phyloP scores from a whole-genome alignment of 257 asterid genomes.

The Paulownia fortunei region DNA sequence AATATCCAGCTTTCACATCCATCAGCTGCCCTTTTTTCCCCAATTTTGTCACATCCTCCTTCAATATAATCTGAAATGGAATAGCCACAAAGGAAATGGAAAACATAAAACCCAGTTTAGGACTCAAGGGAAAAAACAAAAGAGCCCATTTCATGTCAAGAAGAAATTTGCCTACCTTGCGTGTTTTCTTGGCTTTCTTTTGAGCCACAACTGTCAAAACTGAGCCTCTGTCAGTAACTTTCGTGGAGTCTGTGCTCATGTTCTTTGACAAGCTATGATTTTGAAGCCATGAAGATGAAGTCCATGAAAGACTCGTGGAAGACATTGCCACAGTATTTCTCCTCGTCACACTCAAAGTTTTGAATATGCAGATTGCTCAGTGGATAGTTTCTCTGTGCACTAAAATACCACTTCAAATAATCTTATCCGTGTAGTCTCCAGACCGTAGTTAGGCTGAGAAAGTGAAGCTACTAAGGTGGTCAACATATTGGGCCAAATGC shows the following conservation, averaged over 20 bases:
- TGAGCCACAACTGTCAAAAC: constrained; percentile 64
- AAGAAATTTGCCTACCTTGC: constrained; percentile 56
- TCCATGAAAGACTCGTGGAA: constrained; percentile 69
- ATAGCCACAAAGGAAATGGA: not conserved
- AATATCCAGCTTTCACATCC: constrained; percentile 91
- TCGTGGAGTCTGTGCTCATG: constrained; percentile 38
- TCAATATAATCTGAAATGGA: constrained; percentile 72
- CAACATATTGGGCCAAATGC: not conserved
- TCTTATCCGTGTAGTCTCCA: constrained; percentile 31
- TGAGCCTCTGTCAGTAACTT: constrained; percentile 41
- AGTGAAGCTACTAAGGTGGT: not conserved
- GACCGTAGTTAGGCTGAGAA: not conserved
- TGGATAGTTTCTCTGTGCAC: not conserved
- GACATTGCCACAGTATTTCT: constrained; percentile 47
- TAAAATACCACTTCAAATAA: constrained; percentile 1
- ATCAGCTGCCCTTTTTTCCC: constrained; percentile 88
- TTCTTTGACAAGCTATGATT: constrained; percentile 47
- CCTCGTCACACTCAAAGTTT: not conserved
- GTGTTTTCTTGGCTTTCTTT: constrained; percentile 72
- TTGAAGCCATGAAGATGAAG: constrained; percentile 71
- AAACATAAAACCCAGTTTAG: not conserved
- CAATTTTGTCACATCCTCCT: constrained; percentile 79
- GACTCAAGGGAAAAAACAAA: not conserved
- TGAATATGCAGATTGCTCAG: constrained; percentile 6
- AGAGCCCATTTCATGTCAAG: constrained; percentile 13